Percentiles rank a stretch among this genome's conserved stretches.
Evolutionary conservation across 805 yeast genomes (phyloP).

Genomic region (Naumovozyma castellii): DNA sequence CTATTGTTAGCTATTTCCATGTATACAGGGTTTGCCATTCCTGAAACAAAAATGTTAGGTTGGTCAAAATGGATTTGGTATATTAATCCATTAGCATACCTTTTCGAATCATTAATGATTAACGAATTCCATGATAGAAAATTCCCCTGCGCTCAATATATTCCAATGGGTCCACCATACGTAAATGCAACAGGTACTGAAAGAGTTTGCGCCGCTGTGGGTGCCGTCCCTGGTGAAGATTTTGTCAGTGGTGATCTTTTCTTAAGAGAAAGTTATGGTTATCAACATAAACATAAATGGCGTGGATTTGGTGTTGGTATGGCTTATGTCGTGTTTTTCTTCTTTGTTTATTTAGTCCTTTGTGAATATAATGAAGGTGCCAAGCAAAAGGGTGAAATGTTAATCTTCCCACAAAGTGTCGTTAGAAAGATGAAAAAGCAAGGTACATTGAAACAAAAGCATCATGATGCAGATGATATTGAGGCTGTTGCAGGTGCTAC

Average conservation of each 20-base stretch:
- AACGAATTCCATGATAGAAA: conserved; percentile 44
- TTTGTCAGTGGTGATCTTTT: conserved; percentile 46
- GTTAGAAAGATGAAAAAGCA: conserved; percentile 39
- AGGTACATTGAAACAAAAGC: conserved; percentile 18
- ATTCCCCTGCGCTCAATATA: conserved; percentile 38
- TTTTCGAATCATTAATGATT: conserved; percentile 48
- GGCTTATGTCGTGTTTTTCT: conserved; percentile 47
- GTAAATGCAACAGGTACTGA: conserved; percentile 26
- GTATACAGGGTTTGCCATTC: conserved; percentile 52
- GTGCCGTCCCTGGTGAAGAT: conserved; percentile 43
- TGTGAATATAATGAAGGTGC: conserved; percentile 54
- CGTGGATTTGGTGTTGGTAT: conserved; percentile 54
- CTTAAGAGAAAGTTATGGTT: conserved; percentile 36
- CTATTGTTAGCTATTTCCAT: conserved; percentile 40
- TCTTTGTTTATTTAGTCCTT: conserved; percentile 41
- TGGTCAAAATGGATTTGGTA: conserved; percentile 63
- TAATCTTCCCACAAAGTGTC: conserved; percentile 46
- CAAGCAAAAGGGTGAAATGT: conserved; percentile 61
- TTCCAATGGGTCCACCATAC: conserved; percentile 43
- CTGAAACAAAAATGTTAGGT: conserved; percentile 46
- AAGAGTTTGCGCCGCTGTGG: conserved; percentile 48
- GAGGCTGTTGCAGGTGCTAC: conserved; percentile 14
- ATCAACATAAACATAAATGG: conserved; percentile 44
- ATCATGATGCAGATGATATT: conserved; percentile 19
- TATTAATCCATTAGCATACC: conserved; percentile 48